phyloP scores from a whole-genome alignment of 257 asterid species.

The Capsicum chinense region DNA sequence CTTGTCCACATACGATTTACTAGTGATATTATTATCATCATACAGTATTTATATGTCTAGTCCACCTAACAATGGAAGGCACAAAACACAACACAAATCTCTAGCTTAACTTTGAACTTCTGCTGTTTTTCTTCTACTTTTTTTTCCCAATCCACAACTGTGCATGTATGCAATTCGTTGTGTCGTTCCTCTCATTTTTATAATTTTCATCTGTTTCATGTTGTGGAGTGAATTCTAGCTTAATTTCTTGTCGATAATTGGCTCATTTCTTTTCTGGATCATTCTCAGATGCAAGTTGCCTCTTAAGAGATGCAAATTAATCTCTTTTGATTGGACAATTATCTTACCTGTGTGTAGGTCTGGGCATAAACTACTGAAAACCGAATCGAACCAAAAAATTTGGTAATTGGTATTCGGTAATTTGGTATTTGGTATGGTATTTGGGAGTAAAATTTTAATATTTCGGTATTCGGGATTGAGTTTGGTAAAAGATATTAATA shows the following conservation, averaged over 20 bases:
- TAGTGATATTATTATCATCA: not conserved
- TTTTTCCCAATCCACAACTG: not conserved
- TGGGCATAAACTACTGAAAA: too few species aligned
- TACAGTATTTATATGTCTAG: not conserved
- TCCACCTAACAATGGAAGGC: not conserved
- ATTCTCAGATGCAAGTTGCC: slow-evolving; percentile 49
- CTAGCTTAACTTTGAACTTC: not conserved
- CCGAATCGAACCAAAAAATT: too few species aligned
- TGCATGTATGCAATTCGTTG: not conserved
- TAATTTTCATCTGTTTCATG: not conserved
- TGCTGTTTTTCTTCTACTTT: not conserved
- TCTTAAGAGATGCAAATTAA: slow-evolving; percentile 33
- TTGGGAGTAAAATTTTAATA: too few species aligned
- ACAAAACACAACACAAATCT: not conserved
- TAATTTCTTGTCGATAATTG: not conserved
- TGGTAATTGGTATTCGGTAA: too few species aligned
- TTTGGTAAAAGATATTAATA: too few species aligned
- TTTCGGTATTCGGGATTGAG: too few species aligned
- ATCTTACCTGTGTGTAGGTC: slow-evolving; percentile 40
- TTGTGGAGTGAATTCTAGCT: not conserved
- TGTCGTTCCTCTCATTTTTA: not conserved
- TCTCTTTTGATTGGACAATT: slow-evolving; percentile 47
- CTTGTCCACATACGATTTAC: not conserved
- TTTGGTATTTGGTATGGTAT: too few species aligned
- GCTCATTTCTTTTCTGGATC: slow-evolving; percentile 17